A percentile compares a stretch with the other conserved stretches of the same genome.
phyloP scores from a whole-genome alignment of 768 basidiomycete species.

The Termitomyces sp. region DNA sequence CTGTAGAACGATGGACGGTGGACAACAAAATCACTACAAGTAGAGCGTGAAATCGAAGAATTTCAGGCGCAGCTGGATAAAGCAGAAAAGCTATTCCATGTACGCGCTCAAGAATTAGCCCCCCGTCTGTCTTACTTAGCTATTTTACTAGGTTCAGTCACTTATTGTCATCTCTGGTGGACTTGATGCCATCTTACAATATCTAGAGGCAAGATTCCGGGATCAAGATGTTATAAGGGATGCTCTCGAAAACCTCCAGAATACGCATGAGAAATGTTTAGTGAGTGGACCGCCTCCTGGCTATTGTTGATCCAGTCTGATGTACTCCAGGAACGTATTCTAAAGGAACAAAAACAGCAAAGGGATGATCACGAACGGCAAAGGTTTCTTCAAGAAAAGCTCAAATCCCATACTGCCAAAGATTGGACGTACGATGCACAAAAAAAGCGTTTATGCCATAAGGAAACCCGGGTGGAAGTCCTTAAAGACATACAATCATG shows the following conservation, averaged over 20 bases:
- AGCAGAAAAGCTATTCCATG: conserved; percentile 6
- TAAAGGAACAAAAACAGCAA: too few relatives aligned
- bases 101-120: background rate
- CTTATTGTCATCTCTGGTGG: too few relatives aligned
- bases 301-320: background rate
- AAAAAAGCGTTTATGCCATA: background rate
- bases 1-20: conserved; percentile 8
- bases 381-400: background rate
- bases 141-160: too few relatives aligned
- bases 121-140: too few relatives aligned
- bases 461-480: background rate
- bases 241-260: background rate
- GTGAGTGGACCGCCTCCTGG: background rate
- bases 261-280: background rate
- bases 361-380: background rate
- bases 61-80: conserved; percentile 7
- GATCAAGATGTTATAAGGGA: too few relatives aligned
- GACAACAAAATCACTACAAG: background rate
- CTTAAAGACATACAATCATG: background rate
- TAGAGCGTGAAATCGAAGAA: conserved; percentile 5
- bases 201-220: too few relatives aligned
- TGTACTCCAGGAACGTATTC: too few relatives aligned
- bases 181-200: too few relatives aligned
- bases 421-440: background rate
- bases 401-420: background rate